Percentiles rank a stretch among this genome's conserved stretches.
Conservation (phyloP, 2,329 filamentous ascomycete species). For the Teratosphaeria gauchensis region DNA sequence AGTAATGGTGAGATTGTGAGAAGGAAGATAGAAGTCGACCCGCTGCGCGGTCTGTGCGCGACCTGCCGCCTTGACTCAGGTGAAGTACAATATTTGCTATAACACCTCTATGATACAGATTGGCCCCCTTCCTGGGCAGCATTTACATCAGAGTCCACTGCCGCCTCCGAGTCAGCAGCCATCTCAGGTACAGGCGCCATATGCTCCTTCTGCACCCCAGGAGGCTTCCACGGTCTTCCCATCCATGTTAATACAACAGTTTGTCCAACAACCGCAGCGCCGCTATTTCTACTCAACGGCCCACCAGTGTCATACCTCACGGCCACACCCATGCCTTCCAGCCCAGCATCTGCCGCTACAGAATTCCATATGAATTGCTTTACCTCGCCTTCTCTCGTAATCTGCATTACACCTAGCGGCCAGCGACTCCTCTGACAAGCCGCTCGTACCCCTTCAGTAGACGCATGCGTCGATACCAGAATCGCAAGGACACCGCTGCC, state of each 20-base stretch:
- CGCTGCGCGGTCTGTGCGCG: no score
- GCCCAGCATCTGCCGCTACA: constrained; percentile 50
- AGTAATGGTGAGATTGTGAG: no score
- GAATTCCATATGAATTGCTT: constrained; percentile 66
- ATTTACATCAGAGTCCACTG: background rate
- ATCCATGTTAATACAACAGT: constrained; percentile 21
- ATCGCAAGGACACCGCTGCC: constrained; percentile 57
- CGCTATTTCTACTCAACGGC: constrained; percentile 1
- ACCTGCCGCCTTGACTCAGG: background rate
- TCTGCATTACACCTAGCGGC: constrained; percentile 63
- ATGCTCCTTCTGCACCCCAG: background rate
- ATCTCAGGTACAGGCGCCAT: background rate
- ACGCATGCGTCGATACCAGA: constrained; percentile 57
- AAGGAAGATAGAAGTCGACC: no score
- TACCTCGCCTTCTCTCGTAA: constrained; percentile 46
- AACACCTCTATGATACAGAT: background rate
- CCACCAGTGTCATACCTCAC: constrained; percentile 8
- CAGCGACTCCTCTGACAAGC: constrained; percentile 56
- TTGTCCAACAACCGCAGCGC: constrained; percentile 7
- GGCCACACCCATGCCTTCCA: constrained; percentile 42
- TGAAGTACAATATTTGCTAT: background rate
- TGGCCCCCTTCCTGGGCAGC: background rate
- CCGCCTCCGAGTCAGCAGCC: background rate
- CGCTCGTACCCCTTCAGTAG: constrained; percentile 70
- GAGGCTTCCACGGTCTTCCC: constrained; percentile 13